A percentile compares a stretch with the other conserved stretches of the same genome.
Conservation (phyloP, 1,284 basidiomycete genomes). For the Erythrobasidium hasegawianum region DNA sequence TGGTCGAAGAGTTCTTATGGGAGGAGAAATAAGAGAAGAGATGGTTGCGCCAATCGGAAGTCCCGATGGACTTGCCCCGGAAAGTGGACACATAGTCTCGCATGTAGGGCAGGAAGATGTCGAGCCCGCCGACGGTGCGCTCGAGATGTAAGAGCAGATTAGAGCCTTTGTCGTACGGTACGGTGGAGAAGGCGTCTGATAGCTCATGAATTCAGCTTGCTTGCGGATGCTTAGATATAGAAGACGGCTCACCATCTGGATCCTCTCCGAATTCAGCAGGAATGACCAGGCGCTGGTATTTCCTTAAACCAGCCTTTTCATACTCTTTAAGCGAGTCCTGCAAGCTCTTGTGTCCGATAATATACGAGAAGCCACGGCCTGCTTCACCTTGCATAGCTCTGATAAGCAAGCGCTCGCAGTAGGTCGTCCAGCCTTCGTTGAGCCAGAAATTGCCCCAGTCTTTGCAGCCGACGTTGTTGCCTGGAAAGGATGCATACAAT, state of each 20-base stretch:
- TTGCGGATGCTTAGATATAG: no score
- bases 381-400: slow-evolving; percentile 69
- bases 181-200: slow-evolving; percentile 14
- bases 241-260: slow-evolving; percentile 46
- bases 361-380: slow-evolving; percentile 73
- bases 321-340: slow-evolving; percentile 67
- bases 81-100: slow-evolving; percentile 74
- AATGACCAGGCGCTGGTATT: slow-evolving; percentile 76
- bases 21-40: slow-evolving; percentile 68
- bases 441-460: slow-evolving; percentile 73
- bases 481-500: no score
- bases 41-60: slow-evolving; percentile 80
- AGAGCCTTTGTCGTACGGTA: slow-evolving; percentile 52
- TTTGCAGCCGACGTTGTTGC: slow-evolving; percentile 61
- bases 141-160: slow-evolving; percentile 68
- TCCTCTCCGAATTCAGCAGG: slow-evolving; percentile 76
- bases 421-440: slow-evolving; percentile 84
- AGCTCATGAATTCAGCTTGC: no score
- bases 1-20: slow-evolving; percentile 59
- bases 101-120: slow-evolving; percentile 62
- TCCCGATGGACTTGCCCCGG: slow-evolving; percentile 78
- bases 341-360: slow-evolving; percentile 71
- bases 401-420: slow-evolving; percentile 80
- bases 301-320: slow-evolving; percentile 46
- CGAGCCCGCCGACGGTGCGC: slow-evolving; percentile 75